Evolutionary conservation across 1,284 basidiomycete species (phyloP).

Genomic region (Naganishia liquefaciens): DNA sequence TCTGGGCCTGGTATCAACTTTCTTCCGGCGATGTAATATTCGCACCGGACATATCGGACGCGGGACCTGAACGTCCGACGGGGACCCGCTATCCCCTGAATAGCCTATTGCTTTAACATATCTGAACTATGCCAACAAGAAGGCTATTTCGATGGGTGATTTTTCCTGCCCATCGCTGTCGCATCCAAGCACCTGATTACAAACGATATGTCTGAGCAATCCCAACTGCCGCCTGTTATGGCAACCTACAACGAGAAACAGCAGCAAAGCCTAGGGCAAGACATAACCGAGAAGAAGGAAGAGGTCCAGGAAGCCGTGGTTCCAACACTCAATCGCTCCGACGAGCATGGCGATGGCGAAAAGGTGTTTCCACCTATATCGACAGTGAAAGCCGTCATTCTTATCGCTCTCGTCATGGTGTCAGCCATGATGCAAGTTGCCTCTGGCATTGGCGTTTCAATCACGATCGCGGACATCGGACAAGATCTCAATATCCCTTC

Average conservation of each 20-base stretch:
- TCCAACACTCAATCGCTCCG: conserved; percentile 6
- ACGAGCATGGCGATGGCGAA: neutral
- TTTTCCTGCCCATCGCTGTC: no score
- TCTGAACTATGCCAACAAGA: neutral
- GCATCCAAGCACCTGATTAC: no score
- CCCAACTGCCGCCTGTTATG: no score
- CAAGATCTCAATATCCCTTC: conserved; percentile 41
- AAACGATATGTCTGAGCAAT: no score
- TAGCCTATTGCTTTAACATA: neutral
- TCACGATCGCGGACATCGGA: conserved; percentile 51
- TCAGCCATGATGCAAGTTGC: conserved; percentile 18
- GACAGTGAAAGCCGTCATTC: conserved; percentile 8
- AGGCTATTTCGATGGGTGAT: no score
- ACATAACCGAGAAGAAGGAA: conserved; percentile 1
- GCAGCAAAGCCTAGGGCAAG: no score
- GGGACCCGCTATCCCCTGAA: no score
- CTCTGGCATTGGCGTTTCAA: conserved; percentile 10
- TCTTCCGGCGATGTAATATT: no score
- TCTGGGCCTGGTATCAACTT: no score
- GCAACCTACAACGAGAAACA: no score
- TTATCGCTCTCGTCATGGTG: conserved; percentile 4
- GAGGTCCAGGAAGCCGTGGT: neutral
- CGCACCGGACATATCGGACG: neutral
- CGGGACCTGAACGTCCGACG: neutral
- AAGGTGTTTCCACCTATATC: conserved; percentile 12